Base-by-base conservation (phyloP, 192 early-diverging fungal genomes). In the Dimargaris xerosporica region DNA sequence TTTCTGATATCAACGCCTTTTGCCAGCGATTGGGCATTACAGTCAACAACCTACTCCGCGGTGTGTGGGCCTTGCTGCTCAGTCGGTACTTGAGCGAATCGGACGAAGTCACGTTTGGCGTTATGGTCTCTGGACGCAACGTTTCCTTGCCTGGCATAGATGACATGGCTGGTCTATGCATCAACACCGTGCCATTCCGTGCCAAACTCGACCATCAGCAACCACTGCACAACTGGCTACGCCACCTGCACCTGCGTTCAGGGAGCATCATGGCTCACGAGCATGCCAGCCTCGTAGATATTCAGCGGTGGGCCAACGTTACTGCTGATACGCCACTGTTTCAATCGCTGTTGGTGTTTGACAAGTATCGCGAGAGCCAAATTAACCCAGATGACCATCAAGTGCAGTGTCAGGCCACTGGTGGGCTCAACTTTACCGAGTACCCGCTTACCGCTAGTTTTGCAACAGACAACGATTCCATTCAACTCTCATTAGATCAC, bases 31-130 rank as follows among this genome's bases (percentile, higher is more conserved):
- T 25, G 15, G n/a, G 43, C 5, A 19, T 60, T 4, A 60, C 58
- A 34, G n/a, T 44, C 58, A 60, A 60, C 58, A 23, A 30, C 41
- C 43, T 60, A n/a, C 34, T 60, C 11, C 31, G 39, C 13, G 58
- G 39, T 4, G 5, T 43, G 11, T 60, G 58, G 58, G 31, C 58
- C 43, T 44, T 60, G 41, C 2, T 34, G 31, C 58, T 60, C 23
- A 21, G n/a, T 44, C 58, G 58, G 16, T 60, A 60, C 58, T 28
- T 60, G n/a, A 13, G 19, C 43, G 43, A 42, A 11, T n/a, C 11
- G 6, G 58, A 41, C 39, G 58, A 60, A n/a, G 58, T 60, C 21
- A 60, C 58, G 10, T 60, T 60, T 21, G 58, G 58, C 19, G 58
- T 60, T 5, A 26, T 44, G 4, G 10, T 44, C 6, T 60, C 58